These are phyloP conservation scores for Pichia thaimueangensis DNA, from an alignment of 805 yeast species.

Conservation along the genomic window DNA sequence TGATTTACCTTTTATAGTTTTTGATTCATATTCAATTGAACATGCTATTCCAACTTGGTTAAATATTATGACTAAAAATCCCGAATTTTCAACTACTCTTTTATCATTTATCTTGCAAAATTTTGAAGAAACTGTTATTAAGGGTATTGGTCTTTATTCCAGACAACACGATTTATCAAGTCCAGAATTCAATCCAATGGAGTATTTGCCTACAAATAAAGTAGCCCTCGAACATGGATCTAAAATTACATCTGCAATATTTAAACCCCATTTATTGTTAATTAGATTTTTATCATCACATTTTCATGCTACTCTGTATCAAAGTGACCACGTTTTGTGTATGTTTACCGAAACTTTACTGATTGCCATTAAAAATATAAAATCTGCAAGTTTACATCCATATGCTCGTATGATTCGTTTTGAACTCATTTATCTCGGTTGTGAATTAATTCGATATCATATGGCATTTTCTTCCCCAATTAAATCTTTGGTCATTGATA, in stretches of 20 bases:
- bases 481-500: conserved; percentile 37
- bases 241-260: conserved; percentile 37
- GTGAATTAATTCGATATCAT: conserved; percentile 58
- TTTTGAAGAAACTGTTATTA: conserved; percentile 62
- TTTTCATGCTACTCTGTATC: conserved; percentile 72
- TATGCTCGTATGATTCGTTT: conserved; percentile 69
- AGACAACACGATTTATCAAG: conserved; percentile 44
- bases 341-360: conserved; percentile 57
- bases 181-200: conserved; percentile 73
- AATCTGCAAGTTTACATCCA: conserved; percentile 73
- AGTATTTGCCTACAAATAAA: conserved; percentile 79
- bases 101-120: conserved; percentile 60
- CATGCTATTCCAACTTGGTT: conserved; percentile 77
- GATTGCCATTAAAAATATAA: conserved; percentile 46
- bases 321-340: conserved; percentile 62
- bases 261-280: conserved; percentile 63
- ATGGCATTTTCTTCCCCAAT: conserved; percentile 41
- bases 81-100: conserved; percentile 50
- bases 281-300: conserved; percentile 65
- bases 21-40: conserved; percentile 53
- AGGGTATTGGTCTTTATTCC: conserved; percentile 59
- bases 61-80: conserved; percentile 62
- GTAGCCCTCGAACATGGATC: conserved; percentile 49
- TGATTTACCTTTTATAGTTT: conserved; percentile 62
- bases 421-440: conserved; percentile 62